A percentile compares a stretch with the other conserved stretches of the same genome.
Conservation (phyloP, 2,329 filamentous ascomycete species). For the Alternaria triticimaculans region DNA sequence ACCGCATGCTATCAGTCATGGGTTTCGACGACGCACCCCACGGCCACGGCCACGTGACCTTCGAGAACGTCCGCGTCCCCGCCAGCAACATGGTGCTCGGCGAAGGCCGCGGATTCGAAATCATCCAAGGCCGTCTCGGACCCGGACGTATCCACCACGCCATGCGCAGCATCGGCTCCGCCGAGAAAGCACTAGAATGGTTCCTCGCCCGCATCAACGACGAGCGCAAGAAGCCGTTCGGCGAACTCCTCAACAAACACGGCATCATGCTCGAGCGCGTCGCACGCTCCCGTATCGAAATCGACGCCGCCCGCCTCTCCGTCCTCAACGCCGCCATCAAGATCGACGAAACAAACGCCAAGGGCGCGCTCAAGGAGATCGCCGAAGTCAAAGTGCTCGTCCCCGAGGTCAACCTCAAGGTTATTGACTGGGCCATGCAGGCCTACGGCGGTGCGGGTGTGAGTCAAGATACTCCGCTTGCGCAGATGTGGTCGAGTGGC, state of each 20-base stretch:
- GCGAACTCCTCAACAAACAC: constrained; percentile 84
- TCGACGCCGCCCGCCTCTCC: constrained; percentile 86
- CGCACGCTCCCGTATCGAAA: constrained; percentile 88
- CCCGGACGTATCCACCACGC: constrained; percentile 97
- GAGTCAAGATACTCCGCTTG: constrained; percentile 91
- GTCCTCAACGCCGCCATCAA: constrained; percentile 95
- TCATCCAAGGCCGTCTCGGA: constrained; percentile 95
- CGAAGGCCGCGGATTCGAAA: constrained; percentile 94
- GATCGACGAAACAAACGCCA: constrained; percentile 89
- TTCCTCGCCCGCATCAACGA: constrained; percentile 96
- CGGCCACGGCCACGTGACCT: constrained; percentile 91
- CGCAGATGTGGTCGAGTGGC: constrained; percentile 75
- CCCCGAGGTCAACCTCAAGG: constrained; percentile 78
- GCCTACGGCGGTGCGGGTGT: constrained; percentile 90
- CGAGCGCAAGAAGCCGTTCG: constrained; percentile 86
- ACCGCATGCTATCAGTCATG: constrained; percentile 92
- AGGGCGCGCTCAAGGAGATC: constrained; percentile 90
- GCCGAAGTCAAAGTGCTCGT: constrained; percentile 94
- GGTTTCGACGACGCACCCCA: constrained; percentile 99
- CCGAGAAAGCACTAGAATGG: constrained; percentile 92
- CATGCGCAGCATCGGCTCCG: constrained; percentile 91
- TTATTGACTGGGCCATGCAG: constrained; percentile 95
- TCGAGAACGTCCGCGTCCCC: constrained; percentile 89
- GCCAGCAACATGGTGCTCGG: constrained; percentile 85
- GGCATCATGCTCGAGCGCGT: constrained; percentile 96